phyloP scores from a whole-genome alignment of 805 yeast species.

The Lachancea dasiensis region DNA sequence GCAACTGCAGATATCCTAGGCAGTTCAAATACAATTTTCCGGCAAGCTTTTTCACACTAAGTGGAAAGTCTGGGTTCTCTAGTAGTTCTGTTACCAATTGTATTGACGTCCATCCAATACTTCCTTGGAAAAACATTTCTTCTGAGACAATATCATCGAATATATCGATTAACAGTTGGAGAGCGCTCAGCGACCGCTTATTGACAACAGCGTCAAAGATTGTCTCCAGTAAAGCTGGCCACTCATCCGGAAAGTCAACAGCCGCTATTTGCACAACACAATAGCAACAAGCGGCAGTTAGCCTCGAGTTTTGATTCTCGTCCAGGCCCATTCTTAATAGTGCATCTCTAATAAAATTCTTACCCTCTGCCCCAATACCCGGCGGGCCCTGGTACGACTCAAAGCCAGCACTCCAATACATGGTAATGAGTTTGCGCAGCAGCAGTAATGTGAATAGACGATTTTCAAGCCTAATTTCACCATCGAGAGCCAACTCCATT shows the following conservation, averaged over 20 bases:
- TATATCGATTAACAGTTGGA: slow-evolving; percentile 63
- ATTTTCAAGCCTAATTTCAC: slow-evolving; percentile 29
- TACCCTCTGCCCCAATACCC: slow-evolving; percentile 43
- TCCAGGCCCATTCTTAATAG: slow-evolving; percentile 44
- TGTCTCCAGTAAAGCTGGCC: slow-evolving; percentile 65
- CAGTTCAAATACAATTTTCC: slow-evolving; percentile 49
- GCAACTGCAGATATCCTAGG: slow-evolving; percentile 40
- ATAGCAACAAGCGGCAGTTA: slow-evolving; percentile 63
- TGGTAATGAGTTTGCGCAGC: slow-evolving; percentile 60
- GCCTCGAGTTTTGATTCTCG: slow-evolving; percentile 46
- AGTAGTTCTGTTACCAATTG: slow-evolving; percentile 44
- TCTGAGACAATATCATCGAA: slow-evolving; percentile 84
- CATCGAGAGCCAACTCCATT: slow-evolving; percentile 36
- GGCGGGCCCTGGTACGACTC: slow-evolving; percentile 67
- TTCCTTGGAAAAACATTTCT: slow-evolving; percentile 76
- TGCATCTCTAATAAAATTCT: slow-evolving; percentile 43
- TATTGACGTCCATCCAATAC: slow-evolving; percentile 53
- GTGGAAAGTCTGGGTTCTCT: slow-evolving; percentile 17
- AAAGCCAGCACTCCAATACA: slow-evolving; percentile 81
- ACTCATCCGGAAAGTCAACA: slow-evolving; percentile 91
- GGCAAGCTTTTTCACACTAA: slow-evolving; percentile 42
- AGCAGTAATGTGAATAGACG: slow-evolving; percentile 64
- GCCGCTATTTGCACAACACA: slow-evolving; percentile 80
- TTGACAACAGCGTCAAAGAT: slow-evolving; percentile 41
- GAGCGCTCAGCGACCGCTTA: slow-evolving; percentile 41